A percentile compares a stretch with the other conserved stretches of the same genome.
These are phyloP conservation scores for Coniella vitis DNA, from an alignment of 2,329 filamentous ascomycete species.

Conservation along the genomic window DNA sequence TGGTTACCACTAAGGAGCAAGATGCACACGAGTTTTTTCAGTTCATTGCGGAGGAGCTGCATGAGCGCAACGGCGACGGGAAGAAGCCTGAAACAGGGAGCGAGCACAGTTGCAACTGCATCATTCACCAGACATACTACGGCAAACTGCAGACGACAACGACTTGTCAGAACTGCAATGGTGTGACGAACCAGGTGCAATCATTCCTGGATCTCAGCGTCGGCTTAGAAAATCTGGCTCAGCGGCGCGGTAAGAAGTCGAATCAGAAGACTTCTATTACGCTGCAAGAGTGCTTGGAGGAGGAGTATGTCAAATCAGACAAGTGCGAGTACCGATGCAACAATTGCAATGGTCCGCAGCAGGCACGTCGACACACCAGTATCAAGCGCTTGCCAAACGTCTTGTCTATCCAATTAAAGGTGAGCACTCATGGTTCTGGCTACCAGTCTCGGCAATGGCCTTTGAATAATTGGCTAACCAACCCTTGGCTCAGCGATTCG, in stretches of 20 bases:
- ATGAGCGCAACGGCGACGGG: constrained; percentile 70
- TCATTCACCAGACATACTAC: constrained; percentile 91
- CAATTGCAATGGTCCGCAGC: constrained; percentile 68
- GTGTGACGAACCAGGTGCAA: constrained; percentile 74
- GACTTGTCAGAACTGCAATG: constrained; percentile 81
- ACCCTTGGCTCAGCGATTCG: constrained; percentile 48
- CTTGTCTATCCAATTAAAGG: constrained; percentile 87
- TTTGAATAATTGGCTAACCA: background rate
- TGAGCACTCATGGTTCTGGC: constrained; percentile 28
- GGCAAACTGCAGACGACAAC: constrained; percentile 87
- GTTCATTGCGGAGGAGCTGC: constrained; percentile 86
- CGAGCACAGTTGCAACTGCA: constrained; percentile 70
- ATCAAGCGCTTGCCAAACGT: constrained; percentile 84
- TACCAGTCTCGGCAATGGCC: background rate
- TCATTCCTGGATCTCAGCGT: constrained; percentile 88
- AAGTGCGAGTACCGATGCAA: constrained; percentile 85
- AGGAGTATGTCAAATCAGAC: constrained; percentile 81
- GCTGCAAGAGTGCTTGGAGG: constrained; percentile 68
- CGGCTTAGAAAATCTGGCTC: constrained; percentile 69
- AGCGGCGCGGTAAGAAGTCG: constrained; percentile 54
- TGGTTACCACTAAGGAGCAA: constrained; percentile 90
- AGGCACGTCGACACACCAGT: constrained; percentile 75
- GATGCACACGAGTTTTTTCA: constrained; percentile 97
- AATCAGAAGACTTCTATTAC: constrained; percentile 45
- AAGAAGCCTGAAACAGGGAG: constrained; percentile 53